Evolutionary conservation across 2,329 filamentous ascomycete genomes (phyloP), one percentile per base, ranked within the genome.

Genomic region (Pleoardoris graminearum): DNA sequence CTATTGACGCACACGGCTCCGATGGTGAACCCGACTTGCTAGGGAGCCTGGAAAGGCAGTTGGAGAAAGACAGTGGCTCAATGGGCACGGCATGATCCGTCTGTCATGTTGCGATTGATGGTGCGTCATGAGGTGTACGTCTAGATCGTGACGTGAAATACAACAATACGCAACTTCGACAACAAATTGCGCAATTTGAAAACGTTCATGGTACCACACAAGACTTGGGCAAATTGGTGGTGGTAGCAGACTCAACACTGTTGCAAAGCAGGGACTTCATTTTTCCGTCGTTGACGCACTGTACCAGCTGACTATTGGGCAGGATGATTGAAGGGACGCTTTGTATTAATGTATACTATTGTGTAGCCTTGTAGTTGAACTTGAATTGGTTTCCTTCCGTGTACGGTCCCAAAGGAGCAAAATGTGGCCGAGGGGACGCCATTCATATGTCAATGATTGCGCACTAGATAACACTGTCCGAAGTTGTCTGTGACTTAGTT

Each of bases 1-100:
- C 11, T 8, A 22, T 19, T 14, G 21, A 59, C 19, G 50, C 51
- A 8, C 59, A 59, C 7, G 54, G 65, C 29, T 67, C 73, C 16
- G 73, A 74, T 32, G 70, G 66, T 7, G 76, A 77, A 48, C 62
- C 75, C 25, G 78, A 81, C 65, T 60, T 81, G 27, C 63, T 80
- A 23, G 77, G 76, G 30, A 80, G 75, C 50, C 59, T 81, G 21
- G 79, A 81, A 57, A 73, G 72, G 21, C 77, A 78, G 49, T 57
- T 79, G 39, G 70, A 74, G 21, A 66, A 69, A 46, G 67, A 69
- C 33, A 63, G 61, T 46, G 55, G 65, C 27, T 43, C 48, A 12
- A 52, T 50, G 50, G 51, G 45, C 16, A 32, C 53, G 21, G 11
- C 36, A 7, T 48, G 30, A 48, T 66, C 67, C 4, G 59, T 3